phyloP scores from a whole-genome alignment of 805 yeast species.

The Brettanomyces sp. region DNA sequence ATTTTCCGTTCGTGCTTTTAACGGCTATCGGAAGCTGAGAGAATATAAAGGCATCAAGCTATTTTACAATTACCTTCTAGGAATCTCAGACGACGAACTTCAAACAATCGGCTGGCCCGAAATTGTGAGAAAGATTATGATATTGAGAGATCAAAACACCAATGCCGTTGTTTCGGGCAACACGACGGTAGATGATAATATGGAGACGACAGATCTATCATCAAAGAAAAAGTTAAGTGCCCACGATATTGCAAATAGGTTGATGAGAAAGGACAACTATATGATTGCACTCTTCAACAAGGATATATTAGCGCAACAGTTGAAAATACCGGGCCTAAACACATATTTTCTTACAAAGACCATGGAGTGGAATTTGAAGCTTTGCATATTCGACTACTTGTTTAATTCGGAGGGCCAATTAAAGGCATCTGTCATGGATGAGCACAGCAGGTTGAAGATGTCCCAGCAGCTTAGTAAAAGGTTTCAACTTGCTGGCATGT shows the following conservation, averaged over 20 bases:
- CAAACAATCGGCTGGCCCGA: constrained; percentile 92
- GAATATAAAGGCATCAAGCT: constrained; percentile 65
- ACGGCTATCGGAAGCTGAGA: constrained; percentile 51
- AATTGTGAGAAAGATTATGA: constrained; percentile 67
- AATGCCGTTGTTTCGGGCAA: constrained; percentile 54
- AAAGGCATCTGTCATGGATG: constrained; percentile 60
- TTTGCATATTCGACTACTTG: constrained; percentile 79
- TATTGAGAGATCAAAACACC: constrained; percentile 72
- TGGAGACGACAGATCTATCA: constrained; percentile 40
- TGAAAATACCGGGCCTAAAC: constrained; percentile 31
- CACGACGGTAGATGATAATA: constrained; percentile 10
- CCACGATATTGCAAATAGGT: constrained; percentile 88
- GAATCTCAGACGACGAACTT: constrained; percentile 69
- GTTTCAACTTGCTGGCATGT: constrained; percentile 78
- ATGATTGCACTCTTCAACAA: constrained; percentile 83
- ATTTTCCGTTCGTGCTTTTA: constrained; percentile 41
- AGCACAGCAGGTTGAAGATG: constrained; percentile 54
- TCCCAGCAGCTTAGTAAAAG: constrained; percentile 66
- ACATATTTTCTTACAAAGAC: constrained; percentile 61
- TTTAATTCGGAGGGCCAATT: constrained; percentile 81
- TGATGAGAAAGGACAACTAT: constrained; percentile 93
- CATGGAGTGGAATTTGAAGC: constrained; percentile 86
- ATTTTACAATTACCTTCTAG: constrained; percentile 65
- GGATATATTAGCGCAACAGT: constrained; percentile 56
- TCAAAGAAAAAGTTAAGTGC: constrained; percentile 77